Evolutionary conservation across 345 rosid genomes (phyloP).

Genomic region (Eucalyptus polybractea): DNA sequence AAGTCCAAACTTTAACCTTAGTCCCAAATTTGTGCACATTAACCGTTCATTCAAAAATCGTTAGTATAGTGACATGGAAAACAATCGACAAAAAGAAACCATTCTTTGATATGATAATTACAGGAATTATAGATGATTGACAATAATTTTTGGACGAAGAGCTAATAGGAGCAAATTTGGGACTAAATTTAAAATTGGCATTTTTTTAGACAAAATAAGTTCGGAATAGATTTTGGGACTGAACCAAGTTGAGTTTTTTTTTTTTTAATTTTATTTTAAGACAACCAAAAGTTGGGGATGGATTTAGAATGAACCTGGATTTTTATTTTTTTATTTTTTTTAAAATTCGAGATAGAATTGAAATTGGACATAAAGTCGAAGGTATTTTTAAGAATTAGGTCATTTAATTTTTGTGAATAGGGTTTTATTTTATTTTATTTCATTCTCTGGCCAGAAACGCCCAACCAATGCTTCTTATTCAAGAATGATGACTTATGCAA

Average conservation of each 20-base stretch:
- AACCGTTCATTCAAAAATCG: too few relatives aligned
- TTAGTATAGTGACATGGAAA: not conserved
- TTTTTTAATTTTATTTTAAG: not conserved
- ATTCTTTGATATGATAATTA: not conserved
- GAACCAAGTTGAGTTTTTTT: not conserved
- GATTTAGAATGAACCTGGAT: not conserved
- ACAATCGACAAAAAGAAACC: not conserved
- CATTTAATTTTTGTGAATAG: not conserved
- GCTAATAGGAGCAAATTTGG: not conserved
- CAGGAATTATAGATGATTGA: not conserved
- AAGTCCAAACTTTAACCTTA: too few relatives aligned
- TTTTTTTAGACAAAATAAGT: not conserved
- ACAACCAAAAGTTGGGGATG: not conserved
- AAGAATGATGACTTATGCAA: not conserved
- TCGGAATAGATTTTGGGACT: not conserved
- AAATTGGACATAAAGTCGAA: not conserved
- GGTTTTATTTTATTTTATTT: not conserved
- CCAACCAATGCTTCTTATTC: not conserved
- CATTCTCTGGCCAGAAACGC: not conserved
- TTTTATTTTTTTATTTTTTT: not conserved
- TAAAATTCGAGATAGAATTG: accelerated
- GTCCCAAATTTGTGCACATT: too few relatives aligned
- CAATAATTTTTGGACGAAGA: not conserved
- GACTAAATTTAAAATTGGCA: not conserved
- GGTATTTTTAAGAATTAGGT: not conserved